phyloP scores from a whole-genome alignment of 768 basidiomycete species.

The Mycena vulgaris region DNA sequence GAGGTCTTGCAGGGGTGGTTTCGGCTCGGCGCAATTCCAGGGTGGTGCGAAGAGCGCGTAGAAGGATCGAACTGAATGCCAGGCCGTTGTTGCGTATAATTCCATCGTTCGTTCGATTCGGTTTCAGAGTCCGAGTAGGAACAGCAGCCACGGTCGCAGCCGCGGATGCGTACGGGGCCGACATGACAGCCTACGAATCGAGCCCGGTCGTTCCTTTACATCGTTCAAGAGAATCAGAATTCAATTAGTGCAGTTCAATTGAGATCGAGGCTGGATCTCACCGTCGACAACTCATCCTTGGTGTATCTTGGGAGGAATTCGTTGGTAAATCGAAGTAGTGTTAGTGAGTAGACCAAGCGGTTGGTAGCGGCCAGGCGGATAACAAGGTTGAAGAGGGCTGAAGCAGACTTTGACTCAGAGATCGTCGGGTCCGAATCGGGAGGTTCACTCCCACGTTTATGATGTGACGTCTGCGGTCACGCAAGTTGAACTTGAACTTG shows the following conservation, averaged over 20 bases:
- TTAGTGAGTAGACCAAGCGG: too few species aligned
- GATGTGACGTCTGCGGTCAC: too few species aligned
- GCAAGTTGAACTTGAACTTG: too few species aligned
- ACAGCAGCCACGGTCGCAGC: conserved; percentile 26
- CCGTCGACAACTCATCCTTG: conserved; percentile 6
- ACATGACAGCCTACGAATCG: conserved; percentile 24
- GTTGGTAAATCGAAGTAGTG: too few species aligned
- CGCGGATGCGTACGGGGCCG: conserved; percentile 24
- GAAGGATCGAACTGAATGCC: conserved; percentile 1
- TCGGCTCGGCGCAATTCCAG: conserved; percentile 13
- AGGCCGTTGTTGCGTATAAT: background rate
- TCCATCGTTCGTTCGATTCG: conserved; percentile 23
- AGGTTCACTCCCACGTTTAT: too few species aligned
- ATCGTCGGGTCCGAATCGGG: too few species aligned
- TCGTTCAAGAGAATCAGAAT: background rate
- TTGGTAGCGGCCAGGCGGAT: too few species aligned
- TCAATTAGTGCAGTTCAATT: background rate
- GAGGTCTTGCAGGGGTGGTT: conserved; percentile 24
- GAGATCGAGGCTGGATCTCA: background rate
- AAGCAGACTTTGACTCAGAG: too few species aligned
- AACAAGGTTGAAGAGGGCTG: too few species aligned
- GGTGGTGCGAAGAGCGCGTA: background rate
- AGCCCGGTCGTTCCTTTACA: conserved; percentile 9
- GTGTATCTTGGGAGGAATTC: too few species aligned
- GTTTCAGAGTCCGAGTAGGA: conserved; percentile 16